Percentiles rank a stretch among this genome's conserved stretches.
Conservation (phyloP, 768 basidiomycete species). For the Crepidotus variabilis region DNA sequence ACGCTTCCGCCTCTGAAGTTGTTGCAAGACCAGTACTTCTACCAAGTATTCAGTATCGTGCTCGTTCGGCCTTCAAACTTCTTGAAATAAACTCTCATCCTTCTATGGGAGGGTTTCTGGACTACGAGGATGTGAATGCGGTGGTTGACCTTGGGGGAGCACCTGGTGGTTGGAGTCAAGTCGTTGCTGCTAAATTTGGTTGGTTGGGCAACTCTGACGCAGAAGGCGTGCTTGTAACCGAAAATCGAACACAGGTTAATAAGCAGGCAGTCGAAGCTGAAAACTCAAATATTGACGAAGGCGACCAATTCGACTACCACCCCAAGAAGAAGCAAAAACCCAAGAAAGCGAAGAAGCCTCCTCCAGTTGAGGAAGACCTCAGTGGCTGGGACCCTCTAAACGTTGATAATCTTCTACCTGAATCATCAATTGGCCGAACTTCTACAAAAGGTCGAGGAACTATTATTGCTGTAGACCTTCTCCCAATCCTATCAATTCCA, state of each 20-base stretch:
- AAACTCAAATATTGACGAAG: too few species aligned
- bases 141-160: constrained; percentile 90
- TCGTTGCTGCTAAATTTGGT: constrained; percentile 62
- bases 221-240: not conserved
- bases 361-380: constrained; percentile 20
- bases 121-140: constrained; percentile 45
- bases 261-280: not conserved
- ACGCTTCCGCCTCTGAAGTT: not conserved
- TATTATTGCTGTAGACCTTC: constrained; percentile 79
- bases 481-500: constrained; percentile 65
- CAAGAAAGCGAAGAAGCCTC: constrained; percentile 9
- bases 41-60: constrained; percentile 47
- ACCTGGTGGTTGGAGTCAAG: constrained; percentile 95
- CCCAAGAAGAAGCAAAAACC: not conserved
- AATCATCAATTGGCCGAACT: not conserved
- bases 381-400: constrained; percentile 38
- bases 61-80: constrained; percentile 91
- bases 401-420: constrained; percentile 26
- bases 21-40: constrained; percentile 15
- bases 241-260: not conserved
- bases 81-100: constrained; percentile 67
- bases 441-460: constrained; percentile 30
- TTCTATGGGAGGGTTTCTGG: constrained; percentile 41
- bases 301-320: too few species aligned
- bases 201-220: constrained; percentile 25